These are phyloP conservation scores for Deakozyma indianensis DNA, from an alignment of 805 yeast genomes.

Conservation along the genomic window DNA sequence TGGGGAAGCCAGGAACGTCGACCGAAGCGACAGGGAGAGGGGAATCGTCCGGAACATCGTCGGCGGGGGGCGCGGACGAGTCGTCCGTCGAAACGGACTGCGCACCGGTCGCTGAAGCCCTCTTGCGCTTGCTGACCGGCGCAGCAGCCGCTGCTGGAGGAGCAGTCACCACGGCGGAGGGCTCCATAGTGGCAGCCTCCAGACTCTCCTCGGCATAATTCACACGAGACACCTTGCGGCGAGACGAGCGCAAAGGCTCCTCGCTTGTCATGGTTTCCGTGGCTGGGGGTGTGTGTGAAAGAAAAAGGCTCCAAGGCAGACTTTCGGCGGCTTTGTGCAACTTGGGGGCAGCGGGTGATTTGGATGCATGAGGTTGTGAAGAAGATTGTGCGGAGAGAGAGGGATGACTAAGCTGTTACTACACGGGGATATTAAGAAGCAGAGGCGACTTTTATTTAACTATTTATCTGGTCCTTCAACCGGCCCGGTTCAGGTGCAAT, in stretches of 20 bases:
- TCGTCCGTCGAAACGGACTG: neutral
- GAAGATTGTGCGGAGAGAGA: too few relatives aligned
- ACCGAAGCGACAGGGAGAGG: slow-evolving; percentile 17
- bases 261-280: neutral
- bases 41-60: neutral
- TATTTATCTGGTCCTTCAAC: too few relatives aligned
- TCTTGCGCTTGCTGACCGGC: neutral
- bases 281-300: too few relatives aligned
- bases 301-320: too few relatives aligned
- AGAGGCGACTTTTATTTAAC: too few relatives aligned
- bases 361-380: too few relatives aligned
- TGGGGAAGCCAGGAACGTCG: slow-evolving; percentile 4
- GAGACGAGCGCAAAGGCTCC: neutral
- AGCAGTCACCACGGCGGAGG: too few relatives aligned
- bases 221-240: neutral
- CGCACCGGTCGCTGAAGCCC: neutral
- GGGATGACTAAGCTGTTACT: too few relatives aligned
- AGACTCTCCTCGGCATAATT: neutral
- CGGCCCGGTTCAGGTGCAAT: too few relatives aligned
- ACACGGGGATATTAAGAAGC: too few relatives aligned
- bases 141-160: neutral
- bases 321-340: too few relatives aligned
- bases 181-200: neutral
- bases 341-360: too few relatives aligned
- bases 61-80: neutral